Base-by-base conservation (phyloP, 495 filamentous ascomycete species). In the Pyrenopolyporus hunteri region DNA sequence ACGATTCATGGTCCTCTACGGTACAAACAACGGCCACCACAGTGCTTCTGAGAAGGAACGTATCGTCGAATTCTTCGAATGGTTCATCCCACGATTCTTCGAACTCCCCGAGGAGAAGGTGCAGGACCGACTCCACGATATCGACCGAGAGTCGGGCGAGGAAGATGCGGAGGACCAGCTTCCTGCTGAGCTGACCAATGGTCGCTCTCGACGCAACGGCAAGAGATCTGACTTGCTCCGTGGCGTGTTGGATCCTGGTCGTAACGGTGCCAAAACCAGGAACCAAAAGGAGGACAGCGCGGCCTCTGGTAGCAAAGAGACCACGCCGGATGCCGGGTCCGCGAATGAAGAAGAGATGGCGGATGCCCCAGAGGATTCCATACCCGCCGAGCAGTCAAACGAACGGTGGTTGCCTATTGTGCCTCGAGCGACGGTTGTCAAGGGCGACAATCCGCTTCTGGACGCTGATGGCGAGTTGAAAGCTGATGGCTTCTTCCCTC, bases 11-110 rank as follows among this genome's bases (percentile, higher is more conserved):
- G 80, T 95, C 17, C 81, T 88, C 23, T 91, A 85, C 66, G 85
- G 89, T 29, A 88, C 89, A 61, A 80, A 86, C 29, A 86, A 82
- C 19, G 85, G 81, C 3, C 80, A 83, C 66, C 84, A 85, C 53
- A 90, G 87, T 56, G 79, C 80, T 10, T 77, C 83, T 9, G 95
- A 98, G 63, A 85, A 89, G 22, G 80, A 88, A 52, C 86, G 88
- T 20, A 84, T 97, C 29, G 80, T 87, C 60, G 84, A 84, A 13
- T 97, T 98, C 73, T 85, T 97, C 60, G 89, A 91, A 68, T 88
- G 88, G 20, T 97, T 98, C 62, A 85, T 98, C 49, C 87, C 92
- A 0, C 76, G 85, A 1, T 98, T 98, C 80, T 97, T 97, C 62
- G 91, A 89, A 35, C 78, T 98, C 59, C 83, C 93, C 40, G 82